Conservation (phyloP, 73 alveolate species). For the Paramecium sexaurelia region DNA sequence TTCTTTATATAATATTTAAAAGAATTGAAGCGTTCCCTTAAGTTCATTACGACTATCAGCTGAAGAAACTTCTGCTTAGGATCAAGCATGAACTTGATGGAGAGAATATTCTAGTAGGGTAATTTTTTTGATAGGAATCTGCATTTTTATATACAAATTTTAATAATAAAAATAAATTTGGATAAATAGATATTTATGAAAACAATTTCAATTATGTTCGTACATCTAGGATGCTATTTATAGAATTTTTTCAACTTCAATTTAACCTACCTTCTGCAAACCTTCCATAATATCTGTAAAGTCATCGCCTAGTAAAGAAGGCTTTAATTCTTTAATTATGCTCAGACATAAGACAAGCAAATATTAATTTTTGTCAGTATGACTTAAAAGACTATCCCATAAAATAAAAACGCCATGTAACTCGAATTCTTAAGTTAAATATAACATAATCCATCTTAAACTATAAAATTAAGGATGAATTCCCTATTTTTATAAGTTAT, state of each 20-base stretch:
- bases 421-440: constrained; percentile 65
- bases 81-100: no score
- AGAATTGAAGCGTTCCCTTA: no score
- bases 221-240: not conserved
- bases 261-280: not conserved
- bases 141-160: no score
- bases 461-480: constrained; percentile 32
- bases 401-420: constrained; percentile 57
- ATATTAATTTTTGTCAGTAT: not conserved
- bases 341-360: constrained; percentile 21
- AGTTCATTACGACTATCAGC: no score
- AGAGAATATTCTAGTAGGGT: no score
- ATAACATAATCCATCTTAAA: constrained; percentile 33
- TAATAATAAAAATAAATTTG: no score
- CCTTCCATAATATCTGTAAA: constrained; percentile 54
- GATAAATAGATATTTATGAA: not conserved
- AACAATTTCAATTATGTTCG: not conserved
- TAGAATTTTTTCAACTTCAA: not conserved
- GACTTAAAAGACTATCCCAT: constrained; percentile 56
- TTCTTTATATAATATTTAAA: no score
- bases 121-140: no score
- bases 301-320: not conserved
- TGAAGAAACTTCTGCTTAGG: no score
- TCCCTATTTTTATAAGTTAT: constrained; percentile 9
- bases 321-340: not conserved